phyloP scores from a whole-genome alignment of 1,284 basidiomycete genomes.

The Paramarasmius palmivorus region DNA sequence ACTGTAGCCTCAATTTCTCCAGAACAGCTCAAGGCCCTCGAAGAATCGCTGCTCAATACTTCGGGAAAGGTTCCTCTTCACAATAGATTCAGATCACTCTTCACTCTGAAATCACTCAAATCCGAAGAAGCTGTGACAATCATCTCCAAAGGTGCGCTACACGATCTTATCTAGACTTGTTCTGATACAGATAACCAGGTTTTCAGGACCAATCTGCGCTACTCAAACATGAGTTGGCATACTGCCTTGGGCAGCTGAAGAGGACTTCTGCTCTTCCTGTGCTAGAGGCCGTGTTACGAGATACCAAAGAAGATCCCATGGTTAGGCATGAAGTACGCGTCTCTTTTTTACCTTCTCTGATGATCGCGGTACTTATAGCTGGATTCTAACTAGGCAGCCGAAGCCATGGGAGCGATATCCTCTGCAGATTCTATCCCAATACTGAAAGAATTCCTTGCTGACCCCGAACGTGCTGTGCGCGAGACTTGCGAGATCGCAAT shows the following conservation, averaged over 20 bases:
- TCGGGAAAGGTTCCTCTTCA: slow-evolving; percentile 79
- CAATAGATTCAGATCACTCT: slow-evolving; percentile 89
- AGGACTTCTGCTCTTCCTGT: slow-evolving; percentile 74
- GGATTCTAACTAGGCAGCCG: slow-evolving; percentile 72
- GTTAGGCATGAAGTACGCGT: slow-evolving; percentile 93
- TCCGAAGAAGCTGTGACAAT: slow-evolving; percentile 81
- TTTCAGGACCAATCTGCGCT: slow-evolving; percentile 88
- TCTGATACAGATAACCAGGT: slow-evolving; percentile 45
- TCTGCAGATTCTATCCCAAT: slow-evolving; percentile 66
- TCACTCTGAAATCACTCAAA: slow-evolving; percentile 89
- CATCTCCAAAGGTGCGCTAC: slow-evolving; percentile 75
- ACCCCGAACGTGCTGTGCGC: slow-evolving; percentile 80
- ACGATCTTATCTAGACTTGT: slow-evolving; percentile 10
- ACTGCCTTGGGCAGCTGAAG: slow-evolving; percentile 94
- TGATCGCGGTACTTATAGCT: slow-evolving; percentile 8
- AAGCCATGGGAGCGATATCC: slow-evolving; percentile 96
- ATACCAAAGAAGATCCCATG: slow-evolving; percentile 87
- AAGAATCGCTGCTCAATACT: slow-evolving; percentile 75
- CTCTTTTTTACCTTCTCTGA: slow-evolving; percentile 20
- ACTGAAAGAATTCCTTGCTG: slow-evolving; percentile 73
- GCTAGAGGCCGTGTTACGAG: slow-evolving; percentile 76
- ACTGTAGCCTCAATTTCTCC: slow-evolving; percentile 25
- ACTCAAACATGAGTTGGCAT: slow-evolving; percentile 96
- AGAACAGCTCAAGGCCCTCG: slow-evolving; percentile 56
- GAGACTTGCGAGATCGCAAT: slow-evolving; percentile 99